Conservation (phyloP, 2,329 filamentous ascomycete species). For the Mycosphaerella arachidis region DNA sequence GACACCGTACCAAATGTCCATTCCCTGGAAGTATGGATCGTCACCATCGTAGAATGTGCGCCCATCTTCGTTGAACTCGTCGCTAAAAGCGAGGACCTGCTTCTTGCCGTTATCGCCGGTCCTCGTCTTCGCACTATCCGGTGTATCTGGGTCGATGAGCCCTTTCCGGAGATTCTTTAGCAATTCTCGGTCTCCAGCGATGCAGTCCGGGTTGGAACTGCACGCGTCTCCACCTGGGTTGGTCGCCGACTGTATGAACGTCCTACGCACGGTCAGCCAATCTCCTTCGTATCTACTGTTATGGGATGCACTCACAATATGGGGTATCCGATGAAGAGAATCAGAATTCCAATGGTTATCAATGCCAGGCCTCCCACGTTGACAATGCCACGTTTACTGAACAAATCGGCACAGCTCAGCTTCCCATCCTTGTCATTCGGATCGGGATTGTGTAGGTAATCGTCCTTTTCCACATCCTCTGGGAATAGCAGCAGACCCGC, state of each 20-base stretch:
- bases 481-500: constrained; percentile 64
- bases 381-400: constrained; percentile 57
- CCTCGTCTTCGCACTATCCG: constrained; percentile 42
- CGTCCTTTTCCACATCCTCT: constrained; percentile 69
- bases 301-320: constrained; percentile 52
- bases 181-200: constrained; percentile 45
- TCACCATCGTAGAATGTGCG: constrained; percentile 55
- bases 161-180: constrained; percentile 56
- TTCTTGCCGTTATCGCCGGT: constrained; percentile 44
- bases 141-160: constrained; percentile 52
- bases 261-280: constrained; percentile 39
- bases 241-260: constrained; percentile 50
- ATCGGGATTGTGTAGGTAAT: constrained; percentile 67
- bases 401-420: constrained; percentile 57
- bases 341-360: constrained; percentile 57
- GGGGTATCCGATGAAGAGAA: constrained; percentile 66
- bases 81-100: constrained; percentile 51
- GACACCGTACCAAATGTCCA: constrained; percentile 53
- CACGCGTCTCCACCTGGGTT: constrained; percentile 36
- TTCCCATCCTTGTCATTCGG: constrained; percentile 57
- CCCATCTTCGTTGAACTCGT: constrained; percentile 52
- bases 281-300: constrained; percentile 7
- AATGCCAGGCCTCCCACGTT: constrained; percentile 61
- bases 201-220: constrained; percentile 44
- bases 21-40: constrained; percentile 52